phyloP scores from a whole-genome alignment of 1,139 yeast genomes.

The Hemisphaericaspora lyxosophila region DNA sequence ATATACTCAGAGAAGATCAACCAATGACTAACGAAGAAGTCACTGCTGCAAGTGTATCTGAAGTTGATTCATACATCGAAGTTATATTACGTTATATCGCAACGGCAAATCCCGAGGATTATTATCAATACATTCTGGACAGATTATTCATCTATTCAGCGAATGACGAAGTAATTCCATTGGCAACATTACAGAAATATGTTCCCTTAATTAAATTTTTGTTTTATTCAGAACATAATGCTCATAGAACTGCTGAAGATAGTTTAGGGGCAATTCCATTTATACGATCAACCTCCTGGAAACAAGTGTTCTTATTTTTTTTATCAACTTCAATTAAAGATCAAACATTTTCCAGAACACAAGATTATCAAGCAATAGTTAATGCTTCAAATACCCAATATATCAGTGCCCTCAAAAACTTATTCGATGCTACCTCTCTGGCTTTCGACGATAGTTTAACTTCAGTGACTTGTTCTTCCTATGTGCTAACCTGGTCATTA shows the following conservation, averaged over 20 bases:
- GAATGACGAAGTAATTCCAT: slow-evolving; percentile 41
- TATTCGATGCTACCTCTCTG: slow-evolving; percentile 34
- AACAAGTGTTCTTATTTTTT: slow-evolving; percentile 51
- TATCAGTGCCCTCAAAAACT: slow-evolving; percentile 25
- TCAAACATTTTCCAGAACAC: slow-evolving; percentile 60
- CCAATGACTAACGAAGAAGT: slow-evolving; percentile 12
- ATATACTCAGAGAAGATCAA: slow-evolving; percentile 12
- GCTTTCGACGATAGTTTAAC: slow-evolving; percentile 34
- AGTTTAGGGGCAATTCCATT: slow-evolving; percentile 39
- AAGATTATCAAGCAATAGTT: slow-evolving; percentile 40
- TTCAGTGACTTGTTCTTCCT: slow-evolving; percentile 24
- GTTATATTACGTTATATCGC: slow-evolving; percentile 49
- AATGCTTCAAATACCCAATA: slow-evolving; percentile 26
- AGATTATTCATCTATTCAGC: slow-evolving; percentile 36
- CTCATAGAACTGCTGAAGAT: slow-evolving; percentile 38
- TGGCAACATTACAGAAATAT: slow-evolving; percentile 39
- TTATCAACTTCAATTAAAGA: slow-evolving; percentile 49
- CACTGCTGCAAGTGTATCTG: slow-evolving; percentile 8
- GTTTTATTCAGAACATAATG: slow-evolving; percentile 42
- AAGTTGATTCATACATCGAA: slow-evolving; percentile 49
- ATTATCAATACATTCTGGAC: slow-evolving; percentile 38
- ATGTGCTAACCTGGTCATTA: slow-evolving; percentile 37
- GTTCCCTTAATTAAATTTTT: slow-evolving; percentile 53
- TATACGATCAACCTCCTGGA: slow-evolving; percentile 54
- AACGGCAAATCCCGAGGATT: slow-evolving; percentile 55